These are phyloP conservation scores for Collybiopsis luxurians DNA, from an alignment of 768 basidiomycete species.

Conservation along the genomic window DNA sequence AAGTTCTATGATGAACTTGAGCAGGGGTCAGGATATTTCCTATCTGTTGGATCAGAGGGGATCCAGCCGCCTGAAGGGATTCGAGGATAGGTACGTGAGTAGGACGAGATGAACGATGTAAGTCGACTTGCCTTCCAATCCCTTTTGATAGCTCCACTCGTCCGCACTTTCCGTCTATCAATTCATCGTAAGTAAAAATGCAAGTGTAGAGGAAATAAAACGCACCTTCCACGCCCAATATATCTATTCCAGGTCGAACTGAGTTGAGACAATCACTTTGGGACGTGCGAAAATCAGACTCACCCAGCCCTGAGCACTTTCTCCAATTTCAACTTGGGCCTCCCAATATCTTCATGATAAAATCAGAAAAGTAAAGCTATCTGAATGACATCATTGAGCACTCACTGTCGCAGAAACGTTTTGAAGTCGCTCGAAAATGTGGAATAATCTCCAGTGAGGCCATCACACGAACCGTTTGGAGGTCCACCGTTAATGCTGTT, in stretches of 20 bases:
- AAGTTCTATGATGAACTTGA: slow-evolving; percentile 10
- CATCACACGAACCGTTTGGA: slow-evolving; percentile 58
- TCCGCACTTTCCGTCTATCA: slow-evolving; percentile 61
- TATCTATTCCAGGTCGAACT: slow-evolving; percentile 17
- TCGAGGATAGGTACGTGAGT: too few species aligned
- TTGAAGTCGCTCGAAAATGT: slow-evolving; percentile 64
- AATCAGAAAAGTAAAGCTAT: not conserved
- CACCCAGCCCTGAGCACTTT: slow-evolving; percentile 65
- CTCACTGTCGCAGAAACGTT: slow-evolving; percentile 57
- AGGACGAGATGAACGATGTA: too few species aligned
- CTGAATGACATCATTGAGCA: slow-evolving; percentile 3
- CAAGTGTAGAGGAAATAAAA: slow-evolving; percentile 4
- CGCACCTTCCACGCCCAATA: slow-evolving; percentile 72
- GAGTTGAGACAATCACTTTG: slow-evolving; percentile 13
- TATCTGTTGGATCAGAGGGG: slow-evolving; percentile 63
- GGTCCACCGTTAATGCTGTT: slow-evolving; percentile 21
- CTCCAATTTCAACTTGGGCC: slow-evolving; percentile 72
- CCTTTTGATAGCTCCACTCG: slow-evolving; percentile 76
- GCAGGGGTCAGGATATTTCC: slow-evolving; percentile 65
- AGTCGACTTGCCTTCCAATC: slow-evolving; percentile 41
- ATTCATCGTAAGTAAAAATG: not conserved
- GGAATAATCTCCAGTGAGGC: slow-evolving; percentile 57
- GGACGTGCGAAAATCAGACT: not conserved
- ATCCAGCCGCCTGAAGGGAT: slow-evolving; percentile 69
- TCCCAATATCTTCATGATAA: slow-evolving; percentile 64